Evolutionary conservation across 2,329 filamentous ascomycete species (phyloP).

Genomic region (Apiospora kogelbergensis): DNA sequence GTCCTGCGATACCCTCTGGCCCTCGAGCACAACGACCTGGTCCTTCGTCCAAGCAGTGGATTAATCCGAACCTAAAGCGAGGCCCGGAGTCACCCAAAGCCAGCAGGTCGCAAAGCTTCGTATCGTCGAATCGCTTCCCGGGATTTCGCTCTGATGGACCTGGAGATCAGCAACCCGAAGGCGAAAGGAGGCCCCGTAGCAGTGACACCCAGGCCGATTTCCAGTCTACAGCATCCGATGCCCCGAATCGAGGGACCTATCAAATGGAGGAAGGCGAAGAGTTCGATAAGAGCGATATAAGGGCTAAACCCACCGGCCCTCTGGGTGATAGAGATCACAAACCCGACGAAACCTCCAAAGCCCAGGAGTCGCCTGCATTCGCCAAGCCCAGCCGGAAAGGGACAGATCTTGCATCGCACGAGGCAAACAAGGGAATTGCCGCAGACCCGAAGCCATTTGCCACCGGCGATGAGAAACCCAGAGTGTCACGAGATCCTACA

Average conservation of each 20-base stretch:
- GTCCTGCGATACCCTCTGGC: slow-evolving; percentile 51
- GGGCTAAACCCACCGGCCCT: background rate
- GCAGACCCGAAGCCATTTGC: background rate
- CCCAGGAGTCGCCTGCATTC: background rate
- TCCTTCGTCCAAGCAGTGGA: slow-evolving; percentile 60
- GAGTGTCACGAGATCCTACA: background rate
- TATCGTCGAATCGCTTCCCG: slow-evolving; percentile 34
- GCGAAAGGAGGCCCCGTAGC: slow-evolving; percentile 49
- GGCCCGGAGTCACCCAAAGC: slow-evolving; percentile 52
- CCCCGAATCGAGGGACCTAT: background rate
- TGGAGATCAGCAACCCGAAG: slow-evolving; percentile 41
- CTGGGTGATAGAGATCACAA: background rate
- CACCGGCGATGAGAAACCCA: background rate
- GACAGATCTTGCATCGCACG: background rate
- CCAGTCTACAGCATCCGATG: slow-evolving; percentile 18
- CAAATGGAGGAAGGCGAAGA: background rate
- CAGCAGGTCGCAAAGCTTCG: slow-evolving; percentile 50
- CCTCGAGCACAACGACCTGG: slow-evolving; percentile 52
- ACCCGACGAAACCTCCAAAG: background rate
- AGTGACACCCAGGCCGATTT: slow-evolving; percentile 52
- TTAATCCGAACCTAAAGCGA: slow-evolving; percentile 51
- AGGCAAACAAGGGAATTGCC: background rate
- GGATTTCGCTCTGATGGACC: slow-evolving; percentile 35
- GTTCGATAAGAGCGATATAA: background rate
- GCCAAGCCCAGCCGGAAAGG: background rate